Percentiles rank a stretch among this genome's conserved stretches.
phyloP scores from a whole-genome alignment of 208 protist species.

The Vickermania spadyakhi region DNA sequence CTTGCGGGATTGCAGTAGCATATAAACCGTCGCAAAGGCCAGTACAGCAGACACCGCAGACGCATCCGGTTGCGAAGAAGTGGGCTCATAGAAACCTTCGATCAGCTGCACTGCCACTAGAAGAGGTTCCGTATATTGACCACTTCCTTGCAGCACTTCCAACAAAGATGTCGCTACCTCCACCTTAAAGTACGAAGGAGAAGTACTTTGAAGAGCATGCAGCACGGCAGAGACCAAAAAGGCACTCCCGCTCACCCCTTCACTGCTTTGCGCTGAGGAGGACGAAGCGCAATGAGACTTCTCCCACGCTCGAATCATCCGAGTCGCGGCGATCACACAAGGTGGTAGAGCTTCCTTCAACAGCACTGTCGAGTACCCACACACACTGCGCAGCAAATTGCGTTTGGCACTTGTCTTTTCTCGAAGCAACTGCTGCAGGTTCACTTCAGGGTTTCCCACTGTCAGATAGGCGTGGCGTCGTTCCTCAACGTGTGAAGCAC shows the following conservation, averaged over 20 bases:
- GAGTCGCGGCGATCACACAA: conserved; percentile 21
- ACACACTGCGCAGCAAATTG: conserved; percentile 29
- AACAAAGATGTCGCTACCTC: too few species aligned
- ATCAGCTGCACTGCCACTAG: too few species aligned
- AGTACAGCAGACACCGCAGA: too few species aligned
- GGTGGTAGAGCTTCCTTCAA: conserved; percentile 34
- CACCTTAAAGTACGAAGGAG: too few species aligned
- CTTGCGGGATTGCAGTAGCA: too few species aligned
- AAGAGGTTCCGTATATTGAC: too few species aligned
- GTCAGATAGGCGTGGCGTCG: conserved; percentile 29
- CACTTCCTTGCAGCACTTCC: too few species aligned
- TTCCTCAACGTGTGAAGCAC: background rate
- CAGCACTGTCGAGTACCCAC: conserved; percentile 45
- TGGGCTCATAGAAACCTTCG: too few species aligned
- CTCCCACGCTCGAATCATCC: conserved; percentile 31
- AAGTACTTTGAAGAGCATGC: too few species aligned
- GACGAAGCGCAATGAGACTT: background rate
- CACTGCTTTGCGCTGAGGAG: background rate
- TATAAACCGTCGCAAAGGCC: too few species aligned
- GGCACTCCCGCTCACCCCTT: conserved; percentile 10
- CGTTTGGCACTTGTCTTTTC: conserved; percentile 20
- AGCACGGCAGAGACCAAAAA: conserved; percentile 62
- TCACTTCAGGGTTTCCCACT: conserved; percentile 29
- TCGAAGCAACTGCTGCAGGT: conserved; percentile 16
- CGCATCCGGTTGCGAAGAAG: too few species aligned